phyloP scores from a whole-genome alignment of 208 protist genomes.

The Trypanosoma theileri region DNA sequence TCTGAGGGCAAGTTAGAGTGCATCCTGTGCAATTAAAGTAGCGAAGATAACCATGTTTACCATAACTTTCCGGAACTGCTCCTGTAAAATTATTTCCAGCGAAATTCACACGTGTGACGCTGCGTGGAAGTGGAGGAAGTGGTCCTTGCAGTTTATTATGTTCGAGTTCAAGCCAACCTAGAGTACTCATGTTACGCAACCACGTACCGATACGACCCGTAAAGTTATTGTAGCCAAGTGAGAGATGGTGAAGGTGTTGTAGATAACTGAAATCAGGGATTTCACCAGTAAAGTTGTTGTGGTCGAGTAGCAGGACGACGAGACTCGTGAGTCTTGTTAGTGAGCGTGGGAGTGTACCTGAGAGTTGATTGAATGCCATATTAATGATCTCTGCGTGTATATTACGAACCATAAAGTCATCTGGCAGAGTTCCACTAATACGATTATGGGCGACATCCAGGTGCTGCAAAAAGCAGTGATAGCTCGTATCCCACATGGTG shows the following conservation, averaged over 20 bases:
- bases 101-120: slow-evolving; percentile 21
- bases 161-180: slow-evolving; percentile 21
- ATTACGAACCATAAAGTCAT: slow-evolving; percentile 27
- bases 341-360: slow-evolving; percentile 9
- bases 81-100: slow-evolving; percentile 18
- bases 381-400: slow-evolving; percentile 26
- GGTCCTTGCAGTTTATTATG: slow-evolving; percentile 19
- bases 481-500: slow-evolving; percentile 25
- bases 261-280: slow-evolving; percentile 20
- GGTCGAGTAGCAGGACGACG: slow-evolving; percentile 16
- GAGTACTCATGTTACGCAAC: slow-evolving; percentile 8
- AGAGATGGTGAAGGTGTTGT: slow-evolving; percentile 16
- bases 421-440: slow-evolving; percentile 15
- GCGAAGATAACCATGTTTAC: slow-evolving; percentile 14
- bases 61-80: slow-evolving; percentile 16
- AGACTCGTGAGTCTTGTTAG: slow-evolving; percentile 8
- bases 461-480: slow-evolving; percentile 26
- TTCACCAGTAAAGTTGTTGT: slow-evolving; percentile 24
- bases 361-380: slow-evolving; percentile 22
- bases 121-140: slow-evolving; percentile 20
- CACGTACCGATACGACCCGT: slow-evolving; percentile 12
- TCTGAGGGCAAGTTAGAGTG: slow-evolving; percentile 13
- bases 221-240: slow-evolving; percentile 23
- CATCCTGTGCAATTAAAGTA: slow-evolving; percentile 33
- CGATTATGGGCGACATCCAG: slow-evolving; percentile 29